A percentile compares a stretch with the other conserved stretches of the same genome.
phyloP scores from a whole-genome alignment of 2,329 filamentous ascomycete species.

The Fusarium sp. region DNA sequence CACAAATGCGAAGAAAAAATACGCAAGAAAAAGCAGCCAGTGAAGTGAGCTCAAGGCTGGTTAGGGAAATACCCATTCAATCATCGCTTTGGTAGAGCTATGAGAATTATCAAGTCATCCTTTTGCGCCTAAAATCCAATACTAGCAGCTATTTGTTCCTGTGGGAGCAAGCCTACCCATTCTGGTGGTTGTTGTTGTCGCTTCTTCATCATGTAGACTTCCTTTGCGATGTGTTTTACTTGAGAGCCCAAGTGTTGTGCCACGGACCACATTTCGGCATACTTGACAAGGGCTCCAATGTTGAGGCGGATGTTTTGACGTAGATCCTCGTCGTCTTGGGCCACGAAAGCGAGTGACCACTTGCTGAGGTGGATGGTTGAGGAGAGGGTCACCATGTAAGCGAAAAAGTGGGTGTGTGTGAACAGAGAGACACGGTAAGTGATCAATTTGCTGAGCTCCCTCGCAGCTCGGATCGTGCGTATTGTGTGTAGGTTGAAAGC shows the following conservation, averaged over 20 bases:
- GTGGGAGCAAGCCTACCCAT: constrained; percentile 65
- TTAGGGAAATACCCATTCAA: neutral
- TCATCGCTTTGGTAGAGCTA: neutral
- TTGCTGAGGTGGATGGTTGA: constrained; percentile 85
- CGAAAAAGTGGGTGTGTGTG: constrained; percentile 85
- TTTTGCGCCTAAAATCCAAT: neutral
- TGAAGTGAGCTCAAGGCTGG: neutral
- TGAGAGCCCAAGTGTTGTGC: constrained; percentile 77
- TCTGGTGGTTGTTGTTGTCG: constrained; percentile 64
- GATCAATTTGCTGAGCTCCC: constrained; percentile 79
- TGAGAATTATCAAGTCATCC: neutral
- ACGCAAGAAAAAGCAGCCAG: neutral
- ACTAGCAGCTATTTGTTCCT: constrained; percentile 48
- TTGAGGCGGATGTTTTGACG: constrained; percentile 83
- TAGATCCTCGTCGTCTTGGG: constrained; percentile 72
- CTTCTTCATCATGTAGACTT: constrained; percentile 73
- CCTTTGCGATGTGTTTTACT: constrained; percentile 80
- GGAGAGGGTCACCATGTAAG: constrained; percentile 80
- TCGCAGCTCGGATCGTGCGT: constrained; percentile 83
- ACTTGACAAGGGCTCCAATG: constrained; percentile 77
- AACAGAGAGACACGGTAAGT: constrained; percentile 78
- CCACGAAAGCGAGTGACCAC: constrained; percentile 74
- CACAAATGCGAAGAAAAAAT: neutral
- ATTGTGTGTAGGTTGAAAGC: constrained; percentile 77
- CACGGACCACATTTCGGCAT: constrained; percentile 78